Evolutionary conservation across 768 basidiomycete genomes (phyloP), one percentile per base, ranked within the genome.

Genomic region (Leccinum fibrillosum): DNA sequence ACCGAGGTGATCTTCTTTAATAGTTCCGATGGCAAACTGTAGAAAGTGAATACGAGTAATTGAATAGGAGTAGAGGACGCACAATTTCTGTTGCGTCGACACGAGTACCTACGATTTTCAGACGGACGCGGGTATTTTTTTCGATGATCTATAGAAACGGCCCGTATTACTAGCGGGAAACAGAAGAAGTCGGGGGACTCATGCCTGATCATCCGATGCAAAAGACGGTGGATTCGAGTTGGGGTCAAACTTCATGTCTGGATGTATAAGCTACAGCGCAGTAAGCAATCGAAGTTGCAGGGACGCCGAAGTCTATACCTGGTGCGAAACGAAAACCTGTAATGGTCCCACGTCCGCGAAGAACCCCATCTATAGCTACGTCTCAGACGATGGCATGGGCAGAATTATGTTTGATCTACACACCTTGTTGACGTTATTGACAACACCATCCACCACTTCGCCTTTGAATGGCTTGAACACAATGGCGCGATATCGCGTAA

Each of bases 391-490:
- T 1, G 6, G 13, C 2, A 15, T 23, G 19, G 9, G 48, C 6
- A 19, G 39, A 28, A 44, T 4, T 10, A 30, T 12, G 34, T 6
- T 56, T 13, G 17, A 50, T 23, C 12, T 19, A 34, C 86, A 66
- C 64, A 94, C 96, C 83, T 97, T 97, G 73, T 88, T 95, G 35
- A 99, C 97, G 60, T 92, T 94, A 66, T 88, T 89, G 17, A 99
- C 96, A 3, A 94, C 88, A 0, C 94, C 96, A 71, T 99, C 97
- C 17, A 99, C 91, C 4, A 98, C 96, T 71, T 99, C 96, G 10
- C 94, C 95, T 74, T 98, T 97, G 82, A 98, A 98, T n/a, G 97
- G 97, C 74, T 98, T 95, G 83, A 97, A 98, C 19, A 99, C 96
- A 63, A 99, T 94, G 6, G 97, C 97, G 26, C 90, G 86, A 75